Base-by-base conservation (phyloP, 139 green algal genomes). In the Volvox reticuliferus region DNA sequence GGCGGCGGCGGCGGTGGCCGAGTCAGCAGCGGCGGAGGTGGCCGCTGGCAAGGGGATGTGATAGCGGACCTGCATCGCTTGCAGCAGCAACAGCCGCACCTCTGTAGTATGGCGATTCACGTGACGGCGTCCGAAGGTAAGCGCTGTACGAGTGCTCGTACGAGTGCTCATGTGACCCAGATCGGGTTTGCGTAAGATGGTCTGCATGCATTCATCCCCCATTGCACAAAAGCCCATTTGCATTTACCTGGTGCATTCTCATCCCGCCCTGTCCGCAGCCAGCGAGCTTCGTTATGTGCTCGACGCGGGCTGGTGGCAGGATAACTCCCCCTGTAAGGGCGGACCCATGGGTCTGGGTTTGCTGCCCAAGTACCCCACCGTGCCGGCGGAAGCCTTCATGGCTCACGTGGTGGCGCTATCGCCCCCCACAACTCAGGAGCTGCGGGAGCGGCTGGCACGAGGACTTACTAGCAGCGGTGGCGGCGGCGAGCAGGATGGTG, bases 111-210 rank as follows among this genome's bases (percentile, higher is more conserved):
- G 5, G 3, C 24, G 0, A 71, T 89, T 24, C 85, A 89, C 69
- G 85, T 89, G 13, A 89, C 85, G 22, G 37, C 85, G 26, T 75
- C 37, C 1, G 85, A 89, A 65, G 85, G 85, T 89, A 63, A 13
- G 12, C 18, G 17, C 20, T 68, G 14, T n/a, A 14, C 65, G n/a
- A n/a, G n/a, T n/a, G 44, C 44, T 55, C 44, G 44, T 55, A 55
- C 44, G n/a, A n/a, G n/a, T n/a, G n/a, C n/a, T n/a, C n/a, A n/a
- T n/a, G n/a, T n/a, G n/a, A n/a, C n/a, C n/a, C n/a, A n/a, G n/a
- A n/a, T n/a, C n/a, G n/a, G n/a, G n/a, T n/a, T n/a, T n/a, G n/a
- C n/a, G n/a, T n/a, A n/a, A n/a, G n/a, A n/a, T n/a, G n/a, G n/a
- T n/a, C n/a, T n/a, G n/a, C n/a, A n/a, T n/a, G n/a, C n/a, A n/a